Percentiles rank a stretch among this genome's conserved stretches.
Evolutionary conservation across 805 yeast species (phyloP).

Genomic region (Monosporozyma unispora): DNA sequence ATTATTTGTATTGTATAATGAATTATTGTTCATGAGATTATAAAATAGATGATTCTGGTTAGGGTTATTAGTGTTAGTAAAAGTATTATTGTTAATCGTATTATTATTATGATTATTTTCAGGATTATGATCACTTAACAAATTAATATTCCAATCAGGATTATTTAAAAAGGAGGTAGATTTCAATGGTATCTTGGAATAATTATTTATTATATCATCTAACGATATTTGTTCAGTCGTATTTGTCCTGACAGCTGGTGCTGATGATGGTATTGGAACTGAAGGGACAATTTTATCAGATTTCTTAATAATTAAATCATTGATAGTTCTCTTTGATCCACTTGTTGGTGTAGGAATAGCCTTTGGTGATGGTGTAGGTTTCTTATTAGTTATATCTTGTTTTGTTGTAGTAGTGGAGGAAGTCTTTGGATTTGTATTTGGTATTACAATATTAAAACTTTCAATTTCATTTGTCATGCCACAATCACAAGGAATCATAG

Average conservation of each 20-base stretch:
- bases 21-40: background rate
- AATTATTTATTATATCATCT: slow-evolving; percentile 1
- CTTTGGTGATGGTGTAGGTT: background rate
- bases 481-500: slow-evolving; percentile 31
- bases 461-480: slow-evolving; percentile 31
- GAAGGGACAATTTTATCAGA: background rate
- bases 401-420: background rate
- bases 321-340: background rate
- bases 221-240: background rate
- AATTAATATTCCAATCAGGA: background rate
- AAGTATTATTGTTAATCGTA: background rate
- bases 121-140: background rate
- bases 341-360: background rate
- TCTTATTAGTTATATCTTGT: background rate
- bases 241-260: background rate
- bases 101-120: background rate
- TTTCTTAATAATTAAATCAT: background rate
- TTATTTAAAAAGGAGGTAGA: background rate
- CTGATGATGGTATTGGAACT: background rate
- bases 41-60: background rate
- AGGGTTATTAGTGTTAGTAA: background rate
- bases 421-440: slow-evolving; percentile 8
- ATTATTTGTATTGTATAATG: background rate
- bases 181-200: background rate
- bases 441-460: slow-evolving; percentile 28